Evolutionary conservation across 345 rosid species (phyloP).

Genomic region (Dovyalis caffra): DNA sequence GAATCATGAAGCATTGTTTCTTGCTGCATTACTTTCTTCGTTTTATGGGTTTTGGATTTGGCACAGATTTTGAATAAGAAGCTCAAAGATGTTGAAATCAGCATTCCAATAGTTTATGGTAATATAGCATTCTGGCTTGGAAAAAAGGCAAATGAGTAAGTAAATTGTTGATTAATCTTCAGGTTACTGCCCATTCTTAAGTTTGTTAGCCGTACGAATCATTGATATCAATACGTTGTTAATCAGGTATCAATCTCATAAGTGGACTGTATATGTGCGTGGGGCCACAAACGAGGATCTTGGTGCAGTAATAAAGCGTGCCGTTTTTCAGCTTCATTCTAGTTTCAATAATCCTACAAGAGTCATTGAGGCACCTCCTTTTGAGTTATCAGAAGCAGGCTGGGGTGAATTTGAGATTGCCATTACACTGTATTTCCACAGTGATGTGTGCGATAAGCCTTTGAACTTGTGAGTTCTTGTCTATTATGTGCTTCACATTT

Average conservation of each 20-base stretch:
- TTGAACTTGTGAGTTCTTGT: constrained; percentile 25
- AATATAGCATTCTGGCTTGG: constrained; percentile 80
- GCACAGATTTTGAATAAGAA: constrained; percentile 49
- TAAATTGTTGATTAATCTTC: constrained; percentile 13
- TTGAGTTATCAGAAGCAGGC: constrained; percentile 33
- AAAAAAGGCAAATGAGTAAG: constrained; percentile 82
- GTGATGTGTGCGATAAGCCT: constrained; percentile 35
- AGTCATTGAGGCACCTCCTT: constrained; percentile 31
- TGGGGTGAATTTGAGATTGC: constrained; percentile 44
- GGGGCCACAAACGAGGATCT: constrained; percentile 35
- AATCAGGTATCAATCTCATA: constrained; percentile 34
- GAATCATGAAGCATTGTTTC: constrained; percentile 2
- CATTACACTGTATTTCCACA: constrained; percentile 30
- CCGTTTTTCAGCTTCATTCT: constrained; percentile 37
- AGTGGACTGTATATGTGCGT: constrained; percentile 34
- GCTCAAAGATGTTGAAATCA: constrained; percentile 68
- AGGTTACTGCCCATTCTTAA: not conserved
- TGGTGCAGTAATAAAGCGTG: constrained; percentile 29
- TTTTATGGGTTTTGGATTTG: constrained; percentile 1
- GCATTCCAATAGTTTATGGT: constrained; percentile 72
- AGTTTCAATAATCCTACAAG: constrained; percentile 36
- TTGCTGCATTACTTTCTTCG: not conserved
- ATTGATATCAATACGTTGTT: constrained; percentile 7
- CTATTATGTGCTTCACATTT: not conserved
- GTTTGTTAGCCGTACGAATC: not conserved